Base-by-base conservation (phyloP, 1,284 basidiomycete genomes). In the Rhodotorula sp. region DNA sequence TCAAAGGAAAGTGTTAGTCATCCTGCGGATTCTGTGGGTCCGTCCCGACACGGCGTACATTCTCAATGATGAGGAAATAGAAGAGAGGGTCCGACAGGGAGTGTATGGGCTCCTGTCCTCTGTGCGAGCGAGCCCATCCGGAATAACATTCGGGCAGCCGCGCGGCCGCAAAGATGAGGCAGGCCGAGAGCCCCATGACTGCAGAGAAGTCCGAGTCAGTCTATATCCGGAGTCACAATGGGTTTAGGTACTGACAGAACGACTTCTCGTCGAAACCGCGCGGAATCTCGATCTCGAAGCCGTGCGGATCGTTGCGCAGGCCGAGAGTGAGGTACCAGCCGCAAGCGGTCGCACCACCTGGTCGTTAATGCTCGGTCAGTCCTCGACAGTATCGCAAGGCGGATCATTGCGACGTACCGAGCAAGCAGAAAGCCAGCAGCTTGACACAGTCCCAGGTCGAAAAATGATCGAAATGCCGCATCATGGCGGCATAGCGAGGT, bases 51-150 rank as follows among this genome's bases (percentile, higher is more conserved):
- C 31, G n/a, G 6, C 29, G 29, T 29, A 52, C 62, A 20, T 47
- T 62, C 51, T 62, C 49, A 34, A 52, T 15, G 49, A 69, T 61
- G 51, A 69, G 58, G 31, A 65, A 61, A 18, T 48, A 52, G 15
- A 48, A 69, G 3, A 65, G 58, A 5, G 62, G 62, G 58, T 65
- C 68, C 8, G 46, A 31, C 29, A 64, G 43, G 3, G 34, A 31
- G 3, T 52, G 51, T 3, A 34, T 43, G 3, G 68, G 68, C 31
- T 54, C 20, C 5, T 34, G 39, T 18, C 49, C 21, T 46, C 20
- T 46, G 14, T 34, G 20, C 23, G 61, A n/a, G 2, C 39, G 48
- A 3, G 39, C 20, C 39, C 52, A 15, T 3, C 65, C 59, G 3
- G 56, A 31, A 12, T 20, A 26, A 21, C 26, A 57, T 21, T 58